These are phyloP conservation scores for Diplodia sapinea DNA, from an alignment of 2,329 filamentous ascomycete genomes.

Conservation along the genomic window DNA sequence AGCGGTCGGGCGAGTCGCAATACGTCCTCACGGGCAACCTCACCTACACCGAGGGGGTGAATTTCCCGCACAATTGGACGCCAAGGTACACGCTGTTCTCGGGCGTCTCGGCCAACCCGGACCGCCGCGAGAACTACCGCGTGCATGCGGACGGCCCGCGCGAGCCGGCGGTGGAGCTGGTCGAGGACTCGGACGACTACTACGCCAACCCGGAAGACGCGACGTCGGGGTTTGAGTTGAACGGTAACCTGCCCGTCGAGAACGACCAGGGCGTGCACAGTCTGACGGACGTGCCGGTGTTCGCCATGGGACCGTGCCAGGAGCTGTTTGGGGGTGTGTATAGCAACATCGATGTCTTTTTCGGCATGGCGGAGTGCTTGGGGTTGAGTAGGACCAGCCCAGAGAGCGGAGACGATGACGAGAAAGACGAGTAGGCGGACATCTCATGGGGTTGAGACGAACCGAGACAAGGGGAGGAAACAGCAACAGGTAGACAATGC, in stretches of 20 bases:
- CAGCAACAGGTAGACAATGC: too few species aligned
- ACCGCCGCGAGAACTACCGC: conserved; percentile 76
- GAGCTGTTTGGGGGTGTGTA: conserved; percentile 74
- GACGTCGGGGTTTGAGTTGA: conserved; percentile 71
- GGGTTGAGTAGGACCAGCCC: conserved; percentile 23
- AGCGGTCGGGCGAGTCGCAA: conserved; percentile 74
- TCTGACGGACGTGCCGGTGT: conserved; percentile 61
- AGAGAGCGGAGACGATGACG: neutral
- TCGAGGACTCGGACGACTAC: conserved; percentile 60
- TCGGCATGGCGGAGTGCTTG: conserved; percentile 72
- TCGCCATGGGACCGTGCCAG: conserved; percentile 78
- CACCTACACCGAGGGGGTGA: conserved; percentile 71
- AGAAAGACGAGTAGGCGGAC: too few species aligned
- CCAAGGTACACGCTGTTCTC: conserved; percentile 80
- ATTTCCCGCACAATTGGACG: conserved; percentile 85
- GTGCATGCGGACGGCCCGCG: conserved; percentile 72
- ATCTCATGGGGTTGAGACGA: too few species aligned
- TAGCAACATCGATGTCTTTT: conserved; percentile 75
- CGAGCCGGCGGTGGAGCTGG: conserved; percentile 62
- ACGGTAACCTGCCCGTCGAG: conserved; percentile 72
- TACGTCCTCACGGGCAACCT: conserved; percentile 69
- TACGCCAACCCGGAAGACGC: conserved; percentile 73
- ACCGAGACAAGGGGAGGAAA: too few species aligned
- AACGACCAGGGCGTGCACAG: conserved; percentile 62
- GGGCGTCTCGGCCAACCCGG: conserved; percentile 73